phyloP scores from a whole-genome alignment of 306 rosid species.

The Carpinus fangiana region DNA sequence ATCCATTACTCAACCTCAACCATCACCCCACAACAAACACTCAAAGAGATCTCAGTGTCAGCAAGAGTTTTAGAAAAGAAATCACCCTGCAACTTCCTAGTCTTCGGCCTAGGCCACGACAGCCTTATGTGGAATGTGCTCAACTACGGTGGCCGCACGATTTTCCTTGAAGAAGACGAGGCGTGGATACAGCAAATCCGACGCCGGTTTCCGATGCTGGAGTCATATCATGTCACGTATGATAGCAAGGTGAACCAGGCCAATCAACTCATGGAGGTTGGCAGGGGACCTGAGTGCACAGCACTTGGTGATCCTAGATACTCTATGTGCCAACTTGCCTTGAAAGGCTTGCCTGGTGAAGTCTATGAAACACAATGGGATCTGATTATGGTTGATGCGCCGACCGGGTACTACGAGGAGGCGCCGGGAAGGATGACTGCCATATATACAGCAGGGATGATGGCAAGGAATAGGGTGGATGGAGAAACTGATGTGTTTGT shows the following conservation, averaged over 20 bases:
- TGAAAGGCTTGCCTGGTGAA: slow-evolving; percentile 54
- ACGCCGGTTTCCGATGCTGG: slow-evolving; percentile 49
- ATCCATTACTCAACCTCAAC: slow-evolving; percentile 75
- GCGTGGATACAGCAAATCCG: slow-evolving; percentile 66
- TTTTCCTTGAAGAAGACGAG: slow-evolving; percentile 76
- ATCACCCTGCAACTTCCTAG: slow-evolving; percentile 80
- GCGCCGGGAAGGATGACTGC: slow-evolving; percentile 89
- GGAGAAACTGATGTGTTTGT: slow-evolving; percentile 66
- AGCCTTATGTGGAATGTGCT: slow-evolving; percentile 84
- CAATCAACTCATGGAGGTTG: slow-evolving; percentile 54
- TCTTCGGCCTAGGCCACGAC: slow-evolving; percentile 80
- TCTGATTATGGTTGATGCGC: slow-evolving; percentile 89
- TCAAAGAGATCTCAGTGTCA: slow-evolving; percentile 63
- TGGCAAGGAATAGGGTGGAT: slow-evolving; percentile 59
- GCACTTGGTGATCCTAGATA: slow-evolving; percentile 49
- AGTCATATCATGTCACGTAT: slow-evolving; percentile 58
- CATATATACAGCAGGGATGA: slow-evolving; percentile 78
- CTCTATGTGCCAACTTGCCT: slow-evolving; percentile 57
- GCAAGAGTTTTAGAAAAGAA: slow-evolving; percentile 44
- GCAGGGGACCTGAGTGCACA: slow-evolving; percentile 59
- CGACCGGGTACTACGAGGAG: slow-evolving; percentile 63
- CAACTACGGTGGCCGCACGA: slow-evolving; percentile 60
- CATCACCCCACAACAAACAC: slow-evolving; percentile 75
- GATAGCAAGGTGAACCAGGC: slow-evolving; percentile 72
- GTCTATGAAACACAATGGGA: slow-evolving; percentile 69